Conservation (phyloP, 768 basidiomycete species). For the Naganishia randhawae region DNA sequence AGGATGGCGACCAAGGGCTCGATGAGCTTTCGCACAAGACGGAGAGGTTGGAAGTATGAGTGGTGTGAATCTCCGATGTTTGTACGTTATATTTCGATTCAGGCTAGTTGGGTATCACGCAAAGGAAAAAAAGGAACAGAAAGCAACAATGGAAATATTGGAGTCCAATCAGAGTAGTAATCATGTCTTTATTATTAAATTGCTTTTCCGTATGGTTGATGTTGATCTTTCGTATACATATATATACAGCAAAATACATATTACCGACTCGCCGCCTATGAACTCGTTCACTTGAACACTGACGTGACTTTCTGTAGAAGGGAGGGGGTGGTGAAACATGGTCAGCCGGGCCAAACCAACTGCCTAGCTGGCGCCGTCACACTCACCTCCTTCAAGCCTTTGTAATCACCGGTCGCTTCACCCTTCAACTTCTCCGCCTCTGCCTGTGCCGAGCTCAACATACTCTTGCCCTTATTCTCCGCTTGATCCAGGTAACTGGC, state of each 20-base stretch:
- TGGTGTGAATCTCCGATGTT: neutral
- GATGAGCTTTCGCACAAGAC: neutral
- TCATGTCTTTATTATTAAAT: no score
- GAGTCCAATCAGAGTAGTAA: no score
- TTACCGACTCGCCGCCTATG: neutral
- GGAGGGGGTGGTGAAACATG: neutral
- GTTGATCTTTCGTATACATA: constrained; percentile 15
- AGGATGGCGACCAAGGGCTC: neutral
- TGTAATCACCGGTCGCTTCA: constrained; percentile 11
- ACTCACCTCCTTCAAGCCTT: constrained; percentile 31
- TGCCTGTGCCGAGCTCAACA: constrained; percentile 5
- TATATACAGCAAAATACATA: constrained; percentile 10
- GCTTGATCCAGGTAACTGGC: constrained; percentile 7
- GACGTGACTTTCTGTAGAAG: constrained; percentile 29
- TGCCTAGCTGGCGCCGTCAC: neutral
- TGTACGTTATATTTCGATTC: neutral
- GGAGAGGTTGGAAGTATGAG: constrained; percentile 5
- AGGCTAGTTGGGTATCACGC: no score
- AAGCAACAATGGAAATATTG: no score
- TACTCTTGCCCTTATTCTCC: constrained; percentile 25
- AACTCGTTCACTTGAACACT: constrained; percentile 26
- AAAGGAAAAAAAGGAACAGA: no score
- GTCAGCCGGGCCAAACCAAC: neutral
- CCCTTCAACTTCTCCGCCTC: constrained; percentile 26
- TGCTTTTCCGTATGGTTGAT: neutral